Base-by-base conservation (phyloP, 2,329 filamentous ascomycete genomes). In the Chalara sp. region DNA sequence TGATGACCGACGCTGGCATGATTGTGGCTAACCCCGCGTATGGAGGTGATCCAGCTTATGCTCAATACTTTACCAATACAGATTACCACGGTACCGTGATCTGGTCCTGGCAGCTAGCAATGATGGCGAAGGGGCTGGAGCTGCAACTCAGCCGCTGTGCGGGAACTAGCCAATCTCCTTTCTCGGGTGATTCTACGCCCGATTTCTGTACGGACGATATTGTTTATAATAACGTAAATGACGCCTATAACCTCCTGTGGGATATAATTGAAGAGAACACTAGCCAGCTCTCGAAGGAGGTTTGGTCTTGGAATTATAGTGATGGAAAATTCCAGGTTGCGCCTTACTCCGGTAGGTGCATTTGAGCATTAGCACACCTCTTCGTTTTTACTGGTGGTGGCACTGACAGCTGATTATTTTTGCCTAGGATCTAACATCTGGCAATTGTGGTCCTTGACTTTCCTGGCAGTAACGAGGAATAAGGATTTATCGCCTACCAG, bases 71-170 rank as follows among this genome's bases (percentile, higher is more conserved):
- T 54, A 78, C 77, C 1, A 78, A 73, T n/a, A 68, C 70, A 3
- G 78, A 76, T 0, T 86, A 82, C 56, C 81, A 85, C 51, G 81
- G 80, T 0, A 82, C 81, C 0, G 81, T 86, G 0, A 70, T 86
- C 1, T 85, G 80, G 81, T 75, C 73, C 43, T 86, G 80, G 80
- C 81, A 79, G 49, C 67, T 84, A 4, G 74, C 80, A 0, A 82
- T 85, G 74, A 82, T 84, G 76, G 81, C 77, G 0, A 73, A 73
- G 7, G 81, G 82, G 0, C 63, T 86, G 0, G 74, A 81, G 50
- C 64, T 72, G 2, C 81, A 85, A 57, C 69, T 85, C 5, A 71
- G 61, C 1, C 70, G 80, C 2, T 86, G 80, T 61, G 48, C 8
- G n/a, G 46, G 49, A 1, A 6, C 44, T 8, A 21, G 21, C 21